Percentiles rank a stretch among this genome's conserved stretches.
Evolutionary conservation across 768 basidiomycete genomes (phyloP).

Genomic region (Macrocybe gigantea): DNA sequence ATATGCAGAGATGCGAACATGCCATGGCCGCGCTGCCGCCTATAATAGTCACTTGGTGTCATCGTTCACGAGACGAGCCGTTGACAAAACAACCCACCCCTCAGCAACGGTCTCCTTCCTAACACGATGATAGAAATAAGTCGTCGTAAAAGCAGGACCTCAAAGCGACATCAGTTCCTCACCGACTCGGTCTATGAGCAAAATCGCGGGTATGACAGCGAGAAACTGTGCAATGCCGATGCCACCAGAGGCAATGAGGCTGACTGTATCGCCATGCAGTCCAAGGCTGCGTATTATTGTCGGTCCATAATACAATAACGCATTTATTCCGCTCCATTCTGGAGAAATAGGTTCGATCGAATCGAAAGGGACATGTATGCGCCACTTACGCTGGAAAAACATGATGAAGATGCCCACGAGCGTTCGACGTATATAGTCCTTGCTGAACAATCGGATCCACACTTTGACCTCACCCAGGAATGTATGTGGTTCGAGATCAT

Average conservation of each 20-base stretch:
- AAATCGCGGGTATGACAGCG: slow-evolving; percentile 68
- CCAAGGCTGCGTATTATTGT: slow-evolving; percentile 63
- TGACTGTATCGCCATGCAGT: slow-evolving; percentile 49
- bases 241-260: slow-evolving; percentile 69
- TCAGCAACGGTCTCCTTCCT: slow-evolving; percentile 64
- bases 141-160: too few relatives aligned
- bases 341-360: not conserved
- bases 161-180: too few relatives aligned
- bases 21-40: slow-evolving; percentile 63
- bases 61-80: too few relatives aligned
- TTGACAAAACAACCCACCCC: slow-evolving; percentile 25
- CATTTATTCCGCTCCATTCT: slow-evolving; percentile 91
- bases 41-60: slow-evolving; percentile 2
- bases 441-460: slow-evolving; percentile 55
- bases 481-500: slow-evolving; percentile 9
- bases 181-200: slow-evolving; percentile 49
- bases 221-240: slow-evolving; percentile 76
- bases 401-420: slow-evolving; percentile 68
- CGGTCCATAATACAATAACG: slow-evolving; percentile 78
- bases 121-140: not conserved
- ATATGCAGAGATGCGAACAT: slow-evolving; percentile 57
- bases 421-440: slow-evolving; percentile 54
- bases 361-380: not conserved
- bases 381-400: slow-evolving; percentile 72
- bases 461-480: slow-evolving; percentile 28